Conservation (phyloP, 129 eudicot genomes). For the Scalesia atractyloides region DNA sequence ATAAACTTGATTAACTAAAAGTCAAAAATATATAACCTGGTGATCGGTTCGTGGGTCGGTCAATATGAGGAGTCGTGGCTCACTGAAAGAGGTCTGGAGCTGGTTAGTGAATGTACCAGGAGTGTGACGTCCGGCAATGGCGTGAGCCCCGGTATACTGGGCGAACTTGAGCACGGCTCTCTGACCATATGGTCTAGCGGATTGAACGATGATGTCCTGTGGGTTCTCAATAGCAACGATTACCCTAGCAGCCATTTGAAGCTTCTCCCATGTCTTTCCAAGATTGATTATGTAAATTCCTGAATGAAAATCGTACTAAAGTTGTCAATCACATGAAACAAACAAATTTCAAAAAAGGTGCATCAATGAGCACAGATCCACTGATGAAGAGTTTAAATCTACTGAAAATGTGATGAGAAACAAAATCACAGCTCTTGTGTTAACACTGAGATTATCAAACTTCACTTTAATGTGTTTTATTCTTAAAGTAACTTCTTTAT, state of each 20-base stretch:
- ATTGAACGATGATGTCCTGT: constrained; percentile 75
- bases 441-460: background rate
- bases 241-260: constrained; percentile 80
- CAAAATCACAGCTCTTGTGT: background rate
- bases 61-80: constrained; percentile 68
- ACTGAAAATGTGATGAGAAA: background rate
- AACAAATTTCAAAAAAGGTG: background rate
- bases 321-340: background rate
- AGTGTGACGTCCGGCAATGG: constrained; percentile 80
- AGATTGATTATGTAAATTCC: constrained; percentile 65
- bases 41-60: constrained; percentile 83
- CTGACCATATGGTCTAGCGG: constrained; percentile 84
- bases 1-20: background rate
- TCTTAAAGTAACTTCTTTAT: background rate
- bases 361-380: background rate
- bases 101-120: constrained; percentile 84
- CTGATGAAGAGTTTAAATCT: background rate
- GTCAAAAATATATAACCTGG: constrained; percentile 61
- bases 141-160: constrained; percentile 59
- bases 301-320: background rate
- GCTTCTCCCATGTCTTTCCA: constrained; percentile 80
- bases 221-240: constrained; percentile 80
- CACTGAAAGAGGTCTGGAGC: constrained; percentile 75
- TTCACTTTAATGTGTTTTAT: background rate
- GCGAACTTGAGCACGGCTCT: constrained; percentile 81